These are phyloP conservation scores for Incumbomyces lentus DNA, from an alignment of 2,329 filamentous ascomycete species.

Conservation along the genomic window DNA sequence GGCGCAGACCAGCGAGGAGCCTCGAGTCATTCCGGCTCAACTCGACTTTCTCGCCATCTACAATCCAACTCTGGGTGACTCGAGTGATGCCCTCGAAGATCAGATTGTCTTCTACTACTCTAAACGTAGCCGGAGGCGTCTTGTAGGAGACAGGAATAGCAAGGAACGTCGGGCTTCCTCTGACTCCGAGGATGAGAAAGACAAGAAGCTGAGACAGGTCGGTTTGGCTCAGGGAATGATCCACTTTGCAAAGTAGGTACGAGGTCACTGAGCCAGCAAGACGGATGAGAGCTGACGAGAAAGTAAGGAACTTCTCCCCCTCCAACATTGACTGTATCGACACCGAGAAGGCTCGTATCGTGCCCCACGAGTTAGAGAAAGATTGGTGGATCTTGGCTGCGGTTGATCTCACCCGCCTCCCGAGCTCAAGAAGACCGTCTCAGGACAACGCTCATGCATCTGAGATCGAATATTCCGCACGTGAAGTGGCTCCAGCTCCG, in stretches of 20 bases:
- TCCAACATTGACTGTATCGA: constrained; percentile 74
- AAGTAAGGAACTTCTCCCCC: constrained; percentile 66
- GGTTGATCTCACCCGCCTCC: constrained; percentile 69
- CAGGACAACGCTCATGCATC: constrained; percentile 26
- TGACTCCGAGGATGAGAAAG: constrained; percentile 53
- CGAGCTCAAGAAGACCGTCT: constrained; percentile 29
- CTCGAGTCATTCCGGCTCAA: constrained; percentile 59
- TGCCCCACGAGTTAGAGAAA: constrained; percentile 75
- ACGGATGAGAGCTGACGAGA: background rate
- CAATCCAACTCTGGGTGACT: constrained; percentile 68
- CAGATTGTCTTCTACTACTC: constrained; percentile 94
- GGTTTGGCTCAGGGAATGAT: constrained; percentile 95
- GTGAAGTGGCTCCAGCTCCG: constrained; percentile 74
- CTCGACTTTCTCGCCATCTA: constrained; percentile 90
- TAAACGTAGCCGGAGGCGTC: background rate
- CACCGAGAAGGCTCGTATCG: constrained; percentile 75
- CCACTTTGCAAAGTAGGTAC: constrained; percentile 61
- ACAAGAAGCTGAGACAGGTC: constrained; percentile 83
- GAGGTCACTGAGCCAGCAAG: constrained; percentile 13
- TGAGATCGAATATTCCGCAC: constrained; percentile 67
- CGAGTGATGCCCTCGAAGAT: constrained; percentile 62
- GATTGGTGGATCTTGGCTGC: constrained; percentile 96
- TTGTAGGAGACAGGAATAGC: constrained; percentile 1
- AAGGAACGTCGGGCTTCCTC: constrained; percentile 19
- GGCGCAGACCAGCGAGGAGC: background rate